A percentile compares a stretch with the other conserved stretches of the same genome.
Conservation (phyloP, 2,329 filamentous ascomycete genomes). For the Purpureocillium takamizusanense region DNA sequence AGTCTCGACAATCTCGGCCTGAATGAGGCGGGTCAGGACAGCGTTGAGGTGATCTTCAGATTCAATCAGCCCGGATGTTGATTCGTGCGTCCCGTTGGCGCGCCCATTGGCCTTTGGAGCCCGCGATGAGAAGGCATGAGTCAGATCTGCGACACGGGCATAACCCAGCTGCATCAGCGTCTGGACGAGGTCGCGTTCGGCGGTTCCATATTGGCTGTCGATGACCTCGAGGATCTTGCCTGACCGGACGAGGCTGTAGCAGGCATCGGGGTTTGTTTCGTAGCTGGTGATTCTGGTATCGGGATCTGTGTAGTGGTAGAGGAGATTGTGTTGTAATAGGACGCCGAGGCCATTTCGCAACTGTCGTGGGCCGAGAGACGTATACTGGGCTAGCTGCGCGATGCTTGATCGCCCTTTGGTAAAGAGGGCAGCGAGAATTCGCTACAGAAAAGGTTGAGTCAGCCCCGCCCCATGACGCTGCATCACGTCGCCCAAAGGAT, state of each 20-base stretch:
- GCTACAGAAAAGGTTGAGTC: slow-evolving; percentile 40
- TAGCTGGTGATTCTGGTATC: slow-evolving; percentile 63
- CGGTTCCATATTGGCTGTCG: slow-evolving; percentile 63
- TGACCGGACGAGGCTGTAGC: slow-evolving; percentile 73
- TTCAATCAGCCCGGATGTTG: slow-evolving; percentile 26
- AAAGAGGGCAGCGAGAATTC: slow-evolving; percentile 73
- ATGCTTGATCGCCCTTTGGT: slow-evolving; percentile 70
- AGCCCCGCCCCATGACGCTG: slow-evolving; percentile 13
- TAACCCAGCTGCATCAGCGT: slow-evolving; percentile 71
- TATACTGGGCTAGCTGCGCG: slow-evolving; percentile 59
- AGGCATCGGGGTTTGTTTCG: slow-evolving; percentile 70
- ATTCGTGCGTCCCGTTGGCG: slow-evolving; percentile 22
- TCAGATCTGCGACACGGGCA: slow-evolving; percentile 60
- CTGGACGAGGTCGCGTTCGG: slow-evolving; percentile 65
- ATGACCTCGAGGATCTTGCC: slow-evolving; percentile 75
- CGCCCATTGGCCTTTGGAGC: slow-evolving; percentile 24
- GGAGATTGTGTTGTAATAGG: slow-evolving; percentile 79
- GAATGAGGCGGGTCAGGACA: slow-evolving; percentile 45
- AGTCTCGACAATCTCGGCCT: slow-evolving; percentile 59
- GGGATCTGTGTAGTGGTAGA: slow-evolving; percentile 61
- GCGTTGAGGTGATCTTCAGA: slow-evolving; percentile 40
- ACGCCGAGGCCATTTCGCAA: slow-evolving; percentile 74
- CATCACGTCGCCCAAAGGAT: slow-evolving; percentile 1
- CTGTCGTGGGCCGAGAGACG: slow-evolving; percentile 63
- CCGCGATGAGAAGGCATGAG: slow-evolving; percentile 47